phyloP scores from a whole-genome alignment of 805 yeast species.

The Kodamaea jinghongensis region DNA sequence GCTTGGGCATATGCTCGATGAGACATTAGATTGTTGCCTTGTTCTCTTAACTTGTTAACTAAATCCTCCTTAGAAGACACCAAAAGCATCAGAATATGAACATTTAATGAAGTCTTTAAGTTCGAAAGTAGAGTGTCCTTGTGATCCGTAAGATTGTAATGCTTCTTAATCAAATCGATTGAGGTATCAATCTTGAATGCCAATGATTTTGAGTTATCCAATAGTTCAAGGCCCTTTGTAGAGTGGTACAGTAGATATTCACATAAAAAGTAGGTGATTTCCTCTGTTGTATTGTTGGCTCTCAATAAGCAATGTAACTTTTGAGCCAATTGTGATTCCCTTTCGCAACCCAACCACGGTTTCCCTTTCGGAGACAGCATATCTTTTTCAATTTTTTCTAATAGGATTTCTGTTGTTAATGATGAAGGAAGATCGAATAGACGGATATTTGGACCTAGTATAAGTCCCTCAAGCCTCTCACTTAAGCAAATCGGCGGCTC shows the following conservation, averaged over 20 bases:
- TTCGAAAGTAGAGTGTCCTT: too few relatives aligned
- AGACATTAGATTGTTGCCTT: slow-evolving; percentile 39
- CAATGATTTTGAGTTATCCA: slow-evolving; percentile 3
- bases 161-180: slow-evolving; percentile 4
- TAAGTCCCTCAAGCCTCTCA: slow-evolving; percentile 13
- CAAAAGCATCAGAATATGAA: neutral
- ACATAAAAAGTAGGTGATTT: neutral
- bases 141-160: neutral
- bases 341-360: slow-evolving; percentile 6
- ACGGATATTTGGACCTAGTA: slow-evolving; percentile 21
- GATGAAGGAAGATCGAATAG: slow-evolving; percentile 10
- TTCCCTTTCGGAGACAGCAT: neutral
- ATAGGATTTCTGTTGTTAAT: slow-evolving; percentile 16
- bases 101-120: neutral
- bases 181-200: slow-evolving; percentile 6
- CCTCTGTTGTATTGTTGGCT: slow-evolving; percentile 1
- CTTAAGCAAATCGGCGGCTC: neutral
- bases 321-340: slow-evolving; percentile 17
- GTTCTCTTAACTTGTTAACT: slow-evolving; percentile 29
- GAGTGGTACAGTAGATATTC: neutral
- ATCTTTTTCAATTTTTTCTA: slow-evolving; percentile 15
- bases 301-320: slow-evolving; percentile 18
- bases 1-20: slow-evolving; percentile 39
- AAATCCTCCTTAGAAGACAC: neutral
- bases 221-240: slow-evolving; percentile 2